Evolutionary conservation across 78 protist genomes (phyloP).

Genomic region (Dictyostelium citrinum): DNA sequence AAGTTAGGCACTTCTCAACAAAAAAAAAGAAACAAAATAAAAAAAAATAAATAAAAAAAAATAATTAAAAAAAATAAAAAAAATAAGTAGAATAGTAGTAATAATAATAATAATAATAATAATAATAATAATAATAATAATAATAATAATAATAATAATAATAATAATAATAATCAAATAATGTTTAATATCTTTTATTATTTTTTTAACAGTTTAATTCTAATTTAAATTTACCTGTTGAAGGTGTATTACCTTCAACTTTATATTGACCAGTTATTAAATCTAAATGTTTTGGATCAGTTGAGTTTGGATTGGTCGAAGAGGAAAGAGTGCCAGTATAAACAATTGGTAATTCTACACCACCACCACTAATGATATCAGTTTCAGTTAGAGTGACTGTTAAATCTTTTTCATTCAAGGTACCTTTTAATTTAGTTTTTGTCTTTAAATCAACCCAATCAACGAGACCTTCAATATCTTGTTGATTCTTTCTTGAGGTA

Average conservation of each 20-base stretch:
- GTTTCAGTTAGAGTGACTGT: conserved; percentile 14
- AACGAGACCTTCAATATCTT: conserved; percentile 34
- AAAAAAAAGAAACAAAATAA: not conserved
- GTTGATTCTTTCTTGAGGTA: conserved; percentile 5
- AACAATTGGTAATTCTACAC: conserved; percentile 38
- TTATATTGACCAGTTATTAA: not conserved
- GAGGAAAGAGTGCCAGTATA: conserved; percentile 16
- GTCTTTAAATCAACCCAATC: conserved; percentile 44
- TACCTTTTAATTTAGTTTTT: conserved; percentile 60
- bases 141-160: not conserved
- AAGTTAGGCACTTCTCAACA: not conserved
- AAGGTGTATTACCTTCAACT: not conserved
- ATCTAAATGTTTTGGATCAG: not conserved
- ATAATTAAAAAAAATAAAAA: not conserved
- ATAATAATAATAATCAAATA: not conserved
- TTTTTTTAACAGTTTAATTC: not conserved
- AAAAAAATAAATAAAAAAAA: not conserved
- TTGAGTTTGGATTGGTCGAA: not conserved
- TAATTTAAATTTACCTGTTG: conserved; percentile 14
- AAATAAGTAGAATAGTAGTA: not conserved
- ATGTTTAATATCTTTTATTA: too few species aligned
- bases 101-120: not conserved
- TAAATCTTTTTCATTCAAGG: not conserved
- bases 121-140: not conserved
- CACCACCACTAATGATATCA: conserved; percentile 50